phyloP scores from a whole-genome alignment of 345 rosid species.

The Hibiscus syriacus region DNA sequence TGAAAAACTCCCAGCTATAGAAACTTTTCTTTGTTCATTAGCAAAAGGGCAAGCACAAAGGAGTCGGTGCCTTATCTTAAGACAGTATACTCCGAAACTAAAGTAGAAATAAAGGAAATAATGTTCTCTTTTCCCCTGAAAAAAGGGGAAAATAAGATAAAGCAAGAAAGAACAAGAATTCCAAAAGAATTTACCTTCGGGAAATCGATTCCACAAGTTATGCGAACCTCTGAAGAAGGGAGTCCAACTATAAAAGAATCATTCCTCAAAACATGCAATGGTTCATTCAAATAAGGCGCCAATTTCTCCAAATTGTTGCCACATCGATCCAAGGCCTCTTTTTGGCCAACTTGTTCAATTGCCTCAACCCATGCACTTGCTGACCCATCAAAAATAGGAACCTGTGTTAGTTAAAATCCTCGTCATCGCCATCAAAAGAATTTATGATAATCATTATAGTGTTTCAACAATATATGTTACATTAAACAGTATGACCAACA shows the following conservation, averaged over 20 bases:
- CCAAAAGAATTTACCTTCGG: conserved; percentile 36
- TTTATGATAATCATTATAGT: not conserved
- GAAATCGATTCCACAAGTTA: conserved; percentile 78
- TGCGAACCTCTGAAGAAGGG: conserved; percentile 51
- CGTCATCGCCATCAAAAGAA: not conserved
- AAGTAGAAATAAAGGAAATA: not conserved
- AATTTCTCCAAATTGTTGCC: conserved; percentile 46
- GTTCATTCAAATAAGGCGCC: conserved; percentile 53
- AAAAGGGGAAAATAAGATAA: not conserved
- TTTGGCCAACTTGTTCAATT: conserved; percentile 50
- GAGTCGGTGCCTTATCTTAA: not conserved
- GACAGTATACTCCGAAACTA: not conserved
- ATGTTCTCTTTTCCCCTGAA: not conserved
- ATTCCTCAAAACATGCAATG: conserved; percentile 43
- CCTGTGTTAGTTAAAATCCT: conserved; percentile 30
- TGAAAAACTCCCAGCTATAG: not conserved
- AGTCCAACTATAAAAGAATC: conserved; percentile 66
- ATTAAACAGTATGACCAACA: not conserved
- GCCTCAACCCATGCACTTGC: conserved; percentile 70
- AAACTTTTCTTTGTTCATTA: not conserved
- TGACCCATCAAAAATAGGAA: conserved; percentile 87
- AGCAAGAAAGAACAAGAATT: not conserved
- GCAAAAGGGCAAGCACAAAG: not conserved
- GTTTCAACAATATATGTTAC: not conserved
- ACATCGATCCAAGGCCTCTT: conserved; percentile 37